These are phyloP conservation scores for Lipomyces yamadae DNA, from an alignment of 805 yeast genomes.

Conservation along the genomic window DNA sequence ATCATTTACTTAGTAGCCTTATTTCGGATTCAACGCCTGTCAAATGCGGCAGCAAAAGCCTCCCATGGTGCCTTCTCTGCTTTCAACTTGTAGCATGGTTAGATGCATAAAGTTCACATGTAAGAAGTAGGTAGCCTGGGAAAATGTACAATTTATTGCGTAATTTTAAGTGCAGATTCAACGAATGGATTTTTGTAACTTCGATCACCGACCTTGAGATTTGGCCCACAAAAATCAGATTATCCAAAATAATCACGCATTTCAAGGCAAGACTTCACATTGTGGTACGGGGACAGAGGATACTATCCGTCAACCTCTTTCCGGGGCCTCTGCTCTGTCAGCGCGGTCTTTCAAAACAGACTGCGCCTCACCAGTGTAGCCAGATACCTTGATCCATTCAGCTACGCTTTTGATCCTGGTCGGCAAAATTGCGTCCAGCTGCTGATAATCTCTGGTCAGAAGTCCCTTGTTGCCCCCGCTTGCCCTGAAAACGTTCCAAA, in stretches of 20 bases:
- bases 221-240: not conserved
- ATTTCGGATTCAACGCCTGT: too few relatives aligned
- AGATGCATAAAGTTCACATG: not conserved
- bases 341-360: slow-evolving; percentile 1
- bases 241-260: not conserved
- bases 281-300: not conserved
- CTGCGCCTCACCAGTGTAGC: not conserved
- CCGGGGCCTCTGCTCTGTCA: not conserved
- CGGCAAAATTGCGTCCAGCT: not conserved
- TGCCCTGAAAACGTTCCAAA: not conserved
- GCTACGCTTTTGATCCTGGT: slow-evolving; percentile 3
- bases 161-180: not conserved
- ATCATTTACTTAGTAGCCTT: too few relatives aligned
- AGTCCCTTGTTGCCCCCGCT: not conserved
- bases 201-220: not conserved
- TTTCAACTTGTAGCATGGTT: not conserved
- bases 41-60: too few relatives aligned
- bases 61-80: not conserved
- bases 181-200: not conserved
- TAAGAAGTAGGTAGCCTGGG: not conserved
- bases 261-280: not conserved
- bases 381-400: not conserved
- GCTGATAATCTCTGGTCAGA: not conserved
- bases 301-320: not conserved
- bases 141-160: not conserved